Conservation (phyloP, 2,329 filamentous ascomycete species). For the Bipolaris cookei region DNA sequence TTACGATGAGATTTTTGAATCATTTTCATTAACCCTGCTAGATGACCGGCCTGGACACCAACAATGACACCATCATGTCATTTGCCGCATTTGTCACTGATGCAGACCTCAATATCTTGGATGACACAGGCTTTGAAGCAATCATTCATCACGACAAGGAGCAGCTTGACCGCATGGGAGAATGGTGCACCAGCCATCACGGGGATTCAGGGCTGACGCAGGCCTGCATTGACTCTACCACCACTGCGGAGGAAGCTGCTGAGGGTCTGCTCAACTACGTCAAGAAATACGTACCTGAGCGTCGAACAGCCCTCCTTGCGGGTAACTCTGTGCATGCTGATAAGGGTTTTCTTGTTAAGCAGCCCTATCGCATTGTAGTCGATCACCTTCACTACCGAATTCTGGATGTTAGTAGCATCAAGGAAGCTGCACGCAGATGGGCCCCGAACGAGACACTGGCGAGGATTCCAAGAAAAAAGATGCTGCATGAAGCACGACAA, state of each 20-base stretch:
- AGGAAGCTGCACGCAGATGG: conserved; percentile 89
- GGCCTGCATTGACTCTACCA: conserved; percentile 74
- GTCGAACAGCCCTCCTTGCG: conserved; percentile 74
- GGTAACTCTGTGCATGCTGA: conserved; percentile 96
- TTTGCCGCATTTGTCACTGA: conserved; percentile 93
- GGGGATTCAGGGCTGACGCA: conserved; percentile 79
- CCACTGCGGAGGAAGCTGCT: conserved; percentile 75
- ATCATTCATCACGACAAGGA: conserved; percentile 75
- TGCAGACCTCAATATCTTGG: conserved; percentile 75
- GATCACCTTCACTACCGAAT: conserved; percentile 88
- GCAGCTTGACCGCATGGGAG: conserved; percentile 78
- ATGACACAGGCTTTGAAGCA: conserved; percentile 77
- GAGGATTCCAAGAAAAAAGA: conserved; percentile 73
- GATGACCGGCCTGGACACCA: conserved; percentile 89
- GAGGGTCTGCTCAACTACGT: conserved; percentile 79
- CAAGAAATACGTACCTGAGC: conserved; percentile 70
- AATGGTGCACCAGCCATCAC: conserved; percentile 88
- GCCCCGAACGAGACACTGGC: conserved; percentile 65
- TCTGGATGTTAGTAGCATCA: conserved; percentile 88
- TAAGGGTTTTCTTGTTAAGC: conserved; percentile 75
- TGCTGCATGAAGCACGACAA: conserved; percentile 79
- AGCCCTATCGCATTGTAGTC: conserved; percentile 75
- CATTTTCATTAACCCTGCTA: conserved; percentile 48
- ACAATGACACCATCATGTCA: conserved; percentile 84
- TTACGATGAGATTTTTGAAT: neutral